A percentile compares a stretch with the other conserved stretches of the same genome.
Conservation (phyloP, 495 filamentous ascomycete genomes). For the Mycothermus thermophilus region DNA sequence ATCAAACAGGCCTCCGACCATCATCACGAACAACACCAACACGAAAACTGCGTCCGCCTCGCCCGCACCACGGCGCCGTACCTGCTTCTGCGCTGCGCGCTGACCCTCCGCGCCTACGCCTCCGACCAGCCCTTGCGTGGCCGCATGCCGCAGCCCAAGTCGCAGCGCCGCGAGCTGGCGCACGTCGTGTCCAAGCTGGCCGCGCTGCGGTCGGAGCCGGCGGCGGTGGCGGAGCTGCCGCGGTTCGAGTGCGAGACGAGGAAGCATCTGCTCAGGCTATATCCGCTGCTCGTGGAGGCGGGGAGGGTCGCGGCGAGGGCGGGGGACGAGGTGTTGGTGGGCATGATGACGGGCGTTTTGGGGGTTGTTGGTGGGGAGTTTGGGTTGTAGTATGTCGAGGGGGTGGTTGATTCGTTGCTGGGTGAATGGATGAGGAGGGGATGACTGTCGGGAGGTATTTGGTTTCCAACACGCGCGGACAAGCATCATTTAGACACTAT, state of each 20-base stretch:
- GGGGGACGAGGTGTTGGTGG: constrained; percentile 47
- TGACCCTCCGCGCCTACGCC: constrained; percentile 68
- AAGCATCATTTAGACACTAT: too few species aligned
- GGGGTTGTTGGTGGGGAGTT: constrained; percentile 55
- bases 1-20: too few species aligned
- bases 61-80: constrained; percentile 70
- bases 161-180: constrained; percentile 63
- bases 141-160: constrained; percentile 77
- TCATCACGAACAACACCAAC: background rate
- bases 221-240: constrained; percentile 52
- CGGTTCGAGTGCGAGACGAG: constrained; percentile 37
- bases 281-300: constrained; percentile 62
- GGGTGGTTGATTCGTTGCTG: background rate
- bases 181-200: constrained; percentile 54
- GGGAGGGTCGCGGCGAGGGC: constrained; percentile 52
- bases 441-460: too few species aligned
- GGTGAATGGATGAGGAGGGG: background rate
- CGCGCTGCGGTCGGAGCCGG: constrained; percentile 52
- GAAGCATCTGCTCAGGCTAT: constrained; percentile 71
- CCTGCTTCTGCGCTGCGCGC: constrained; percentile 65
- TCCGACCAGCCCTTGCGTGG: constrained; percentile 88
- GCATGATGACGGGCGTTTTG: constrained; percentile 42
- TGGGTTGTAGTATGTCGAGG: too few species aligned
- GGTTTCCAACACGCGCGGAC: too few species aligned
- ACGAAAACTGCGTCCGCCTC: constrained; percentile 33